Evolutionary conservation across 2,329 filamentous ascomycete genomes (phyloP), one percentile per base, ranked within the genome.

Genomic region (Hirsutella thompsonii): DNA sequence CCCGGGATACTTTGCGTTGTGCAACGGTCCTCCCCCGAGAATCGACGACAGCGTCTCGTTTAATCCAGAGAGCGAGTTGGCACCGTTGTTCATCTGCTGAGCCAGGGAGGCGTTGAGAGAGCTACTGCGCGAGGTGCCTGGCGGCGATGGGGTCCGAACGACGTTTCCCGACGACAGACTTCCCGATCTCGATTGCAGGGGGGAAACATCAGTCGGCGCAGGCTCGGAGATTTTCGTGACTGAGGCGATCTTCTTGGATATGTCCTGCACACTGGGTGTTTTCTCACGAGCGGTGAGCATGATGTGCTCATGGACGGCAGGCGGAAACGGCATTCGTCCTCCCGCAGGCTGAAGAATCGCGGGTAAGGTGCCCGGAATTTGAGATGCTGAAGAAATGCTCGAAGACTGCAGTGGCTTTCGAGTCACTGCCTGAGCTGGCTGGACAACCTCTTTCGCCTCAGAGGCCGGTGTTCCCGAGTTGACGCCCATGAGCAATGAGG

Each of bases 401-500:
- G 6, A 26, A 11, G 23, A 26, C 23, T 26, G 6, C 23, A 26
- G 23, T 6, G 23, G 6, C 11, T 11, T 26, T 26, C 23, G 11
- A 11, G 6, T 6, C 23, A 26, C n/a, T n/a, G n/a, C n/a, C n/a
- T n/a, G n/a, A n/a, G n/a, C n/a, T n/a, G n/a, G n/a, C n/a, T n/a
- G n/a, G n/a, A 26, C 23, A 11, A 11, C 23, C 6, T 26, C 11
- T 6, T 11, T 26, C 23, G 23, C 23, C 11, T 26, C 23, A 11
- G 23, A 6, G 23, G 23, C 6, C 6, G 23, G 23, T 26, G 46
- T 2, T 47, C 42, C 4, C 57, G 44, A 26, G 16, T 49, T 52
- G 9, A 41, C 10, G 8, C 49, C 51, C 35, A 49, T 44, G 43
- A 52, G 49, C 14, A 57, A 39, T 0, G 51, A 52, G 1, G 41